Evolutionary conservation across 257 asterid species (phyloP).

Genomic region (Solanum piurae): DNA sequence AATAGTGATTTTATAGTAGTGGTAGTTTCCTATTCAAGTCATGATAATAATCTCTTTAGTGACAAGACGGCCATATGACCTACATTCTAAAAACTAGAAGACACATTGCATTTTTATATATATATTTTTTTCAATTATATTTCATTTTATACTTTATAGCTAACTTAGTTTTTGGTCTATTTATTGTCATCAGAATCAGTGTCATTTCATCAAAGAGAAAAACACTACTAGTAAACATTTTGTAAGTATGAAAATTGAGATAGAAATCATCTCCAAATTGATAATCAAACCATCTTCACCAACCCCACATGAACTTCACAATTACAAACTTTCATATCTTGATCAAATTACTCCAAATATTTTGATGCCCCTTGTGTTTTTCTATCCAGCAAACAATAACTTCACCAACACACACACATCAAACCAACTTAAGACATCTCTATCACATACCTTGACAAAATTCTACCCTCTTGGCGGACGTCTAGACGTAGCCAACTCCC

Average conservation of each 20-base stretch:
- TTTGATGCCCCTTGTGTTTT: conserved; percentile 31
- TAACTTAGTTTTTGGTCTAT: not conserved
- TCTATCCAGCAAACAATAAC: conserved; percentile 14
- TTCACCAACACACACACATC: conserved; percentile 7
- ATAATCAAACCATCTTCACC: conserved; percentile 29
- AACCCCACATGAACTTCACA: conserved; percentile 22
- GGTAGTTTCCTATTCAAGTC: not conserved
- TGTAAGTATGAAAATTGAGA: conserved; percentile 12
- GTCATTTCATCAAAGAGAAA: not conserved
- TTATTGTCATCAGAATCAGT: not conserved
- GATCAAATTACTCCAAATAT: conserved; percentile 16
- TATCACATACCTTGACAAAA: conserved; percentile 21
- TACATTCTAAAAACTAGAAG: not conserved
- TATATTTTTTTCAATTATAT: not conserved
- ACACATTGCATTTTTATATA: not conserved
- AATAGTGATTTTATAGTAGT: not conserved
- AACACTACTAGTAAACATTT: not conserved
- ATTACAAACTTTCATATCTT: conserved; percentile 35
- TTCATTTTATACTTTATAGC: not conserved
- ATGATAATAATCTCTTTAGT: not conserved
- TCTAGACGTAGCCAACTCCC: conserved; percentile 3
- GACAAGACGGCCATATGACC: not conserved
- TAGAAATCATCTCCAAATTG: conserved; percentile 19
- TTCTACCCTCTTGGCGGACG: conserved; percentile 50
- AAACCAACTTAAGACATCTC: conserved; percentile 23